Evolutionary conservation across 106 monocot genomes (phyloP).

Genomic region (Apostasia ramifera): DNA sequence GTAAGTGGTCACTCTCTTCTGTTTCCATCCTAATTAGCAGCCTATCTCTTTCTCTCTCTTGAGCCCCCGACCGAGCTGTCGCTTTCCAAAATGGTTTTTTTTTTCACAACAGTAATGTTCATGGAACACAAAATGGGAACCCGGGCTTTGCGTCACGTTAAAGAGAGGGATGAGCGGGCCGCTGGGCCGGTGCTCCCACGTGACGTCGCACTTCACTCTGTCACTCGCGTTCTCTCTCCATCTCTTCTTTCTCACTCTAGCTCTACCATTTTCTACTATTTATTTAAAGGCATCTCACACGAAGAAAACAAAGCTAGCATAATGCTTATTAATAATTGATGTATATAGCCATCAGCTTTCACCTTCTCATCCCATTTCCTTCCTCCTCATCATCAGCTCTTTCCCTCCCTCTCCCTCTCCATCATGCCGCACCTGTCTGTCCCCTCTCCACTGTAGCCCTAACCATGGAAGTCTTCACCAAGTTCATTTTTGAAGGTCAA

Average conservation of each 20-base stretch:
- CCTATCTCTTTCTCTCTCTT: neutral
- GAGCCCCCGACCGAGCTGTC: neutral
- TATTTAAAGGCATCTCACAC: constrained; percentile 5
- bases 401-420: neutral
- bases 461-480: no score
- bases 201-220: neutral
- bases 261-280: neutral
- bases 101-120: neutral
- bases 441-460: no score
- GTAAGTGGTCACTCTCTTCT: neutral
- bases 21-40: neutral
- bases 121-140: constrained; percentile 3
- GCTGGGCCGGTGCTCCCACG: constrained; percentile 12
- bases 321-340: neutral
- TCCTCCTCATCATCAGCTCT: neutral
- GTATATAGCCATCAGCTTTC: neutral
- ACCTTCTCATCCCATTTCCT: neutral
- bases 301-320: constrained; percentile 7
- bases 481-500: no score
- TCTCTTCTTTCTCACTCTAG: neutral
- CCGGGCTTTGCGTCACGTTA: neutral
- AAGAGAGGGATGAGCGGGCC: neutral
- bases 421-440: neutral
- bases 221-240: neutral
- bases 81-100: neutral